Conservation (phyloP, 129 eudicot genomes). For the Glebionis coronaria region DNA sequence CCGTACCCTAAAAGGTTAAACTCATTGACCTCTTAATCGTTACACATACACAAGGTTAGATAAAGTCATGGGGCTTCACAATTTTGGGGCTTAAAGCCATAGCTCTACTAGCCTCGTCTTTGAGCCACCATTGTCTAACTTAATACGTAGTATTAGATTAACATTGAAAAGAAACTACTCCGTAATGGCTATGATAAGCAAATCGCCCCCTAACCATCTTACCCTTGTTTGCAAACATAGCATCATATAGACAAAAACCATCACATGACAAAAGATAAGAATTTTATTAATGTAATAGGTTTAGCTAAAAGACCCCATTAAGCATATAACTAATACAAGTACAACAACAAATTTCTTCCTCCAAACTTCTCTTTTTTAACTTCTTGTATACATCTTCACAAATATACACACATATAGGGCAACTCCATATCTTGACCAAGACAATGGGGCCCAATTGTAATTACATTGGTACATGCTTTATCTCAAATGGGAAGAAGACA, state of each 20-base stretch:
- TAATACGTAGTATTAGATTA: too few species aligned
- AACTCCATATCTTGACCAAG: constrained; percentile 48
- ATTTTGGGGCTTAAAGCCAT: too few species aligned
- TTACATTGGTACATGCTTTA: constrained; percentile 38
- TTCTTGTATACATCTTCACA: constrained; percentile 41
- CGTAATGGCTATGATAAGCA: too few species aligned
- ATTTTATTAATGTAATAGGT: constrained; percentile 53
- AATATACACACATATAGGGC: constrained; percentile 41
- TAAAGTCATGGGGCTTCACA: too few species aligned
- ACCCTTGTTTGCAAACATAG: background rate
- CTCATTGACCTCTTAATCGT: too few species aligned
- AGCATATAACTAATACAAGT: constrained; percentile 41
- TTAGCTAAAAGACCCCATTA: constrained; percentile 41
- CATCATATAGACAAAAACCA: constrained; percentile 2
- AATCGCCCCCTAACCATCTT: background rate
- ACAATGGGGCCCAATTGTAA: constrained; percentile 29
- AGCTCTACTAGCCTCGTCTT: too few species aligned
- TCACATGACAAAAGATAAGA: constrained; percentile 12
- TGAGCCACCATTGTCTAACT: too few species aligned
- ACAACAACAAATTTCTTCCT: constrained; percentile 40
- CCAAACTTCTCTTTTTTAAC: constrained; percentile 32
- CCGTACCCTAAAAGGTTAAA: too few species aligned
- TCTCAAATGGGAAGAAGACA: constrained; percentile 38
- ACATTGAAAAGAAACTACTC: too few species aligned
- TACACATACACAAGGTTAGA: too few species aligned